Conservation (phyloP, 805 yeast species). For the Wickerhamiella brachini region DNA sequence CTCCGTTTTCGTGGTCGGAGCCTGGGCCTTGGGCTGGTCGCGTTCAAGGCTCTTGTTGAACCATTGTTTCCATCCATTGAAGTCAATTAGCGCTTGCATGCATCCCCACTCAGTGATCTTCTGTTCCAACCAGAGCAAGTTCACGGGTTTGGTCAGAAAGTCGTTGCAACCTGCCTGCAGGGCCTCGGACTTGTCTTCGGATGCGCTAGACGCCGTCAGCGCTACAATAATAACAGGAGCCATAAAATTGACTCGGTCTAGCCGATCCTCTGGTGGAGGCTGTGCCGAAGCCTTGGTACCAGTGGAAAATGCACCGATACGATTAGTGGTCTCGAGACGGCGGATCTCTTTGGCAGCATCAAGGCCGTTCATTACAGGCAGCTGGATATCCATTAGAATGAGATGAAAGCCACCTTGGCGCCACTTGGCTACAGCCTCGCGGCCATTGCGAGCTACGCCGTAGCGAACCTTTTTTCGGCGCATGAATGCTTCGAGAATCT, state of each 20-base stretch:
- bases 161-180: constrained; percentile 96
- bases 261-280: constrained; percentile 32
- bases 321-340: constrained; percentile 62
- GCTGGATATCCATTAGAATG: constrained; percentile 92
- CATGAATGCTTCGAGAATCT: constrained; percentile 77
- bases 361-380: constrained; percentile 91
- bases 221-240: constrained; percentile 98
- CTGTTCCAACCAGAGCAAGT: constrained; percentile 82
- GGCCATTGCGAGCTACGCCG: constrained; percentile 82
- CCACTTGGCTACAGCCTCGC: constrained; percentile 93
- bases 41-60: constrained; percentile 2
- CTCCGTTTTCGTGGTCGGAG: neutral
- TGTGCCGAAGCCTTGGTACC: constrained; percentile 28
- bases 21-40: neutral
- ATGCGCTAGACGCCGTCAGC: constrained; percentile 78
- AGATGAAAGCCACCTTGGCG: constrained; percentile 86
- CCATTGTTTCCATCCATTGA: constrained; percentile 69
- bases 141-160: constrained; percentile 90
- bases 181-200: constrained; percentile 78
- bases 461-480: constrained; percentile 73
- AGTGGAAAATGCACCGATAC: constrained; percentile 47
- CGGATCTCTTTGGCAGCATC: constrained; percentile 91
- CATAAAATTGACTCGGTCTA: constrained; percentile 52
- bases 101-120: constrained; percentile 95
- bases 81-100: constrained; percentile 94